phyloP scores from a whole-genome alignment of 106 monocot genomes.

The Cymbidium sinense region DNA sequence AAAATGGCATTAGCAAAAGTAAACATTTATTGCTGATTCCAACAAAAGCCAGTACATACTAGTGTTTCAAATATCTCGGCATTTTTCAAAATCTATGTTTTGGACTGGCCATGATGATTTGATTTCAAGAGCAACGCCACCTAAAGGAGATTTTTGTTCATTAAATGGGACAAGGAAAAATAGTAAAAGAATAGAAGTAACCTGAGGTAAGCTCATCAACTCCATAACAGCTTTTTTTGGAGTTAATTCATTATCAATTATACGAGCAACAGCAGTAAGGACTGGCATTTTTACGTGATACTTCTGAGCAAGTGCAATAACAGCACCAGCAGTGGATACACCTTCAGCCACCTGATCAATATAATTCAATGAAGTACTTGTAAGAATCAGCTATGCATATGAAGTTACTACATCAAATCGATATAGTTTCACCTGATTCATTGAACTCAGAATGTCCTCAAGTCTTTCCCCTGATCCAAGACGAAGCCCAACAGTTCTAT shows the following conservation, averaged over 20 bases:
- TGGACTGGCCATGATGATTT: too few species aligned
- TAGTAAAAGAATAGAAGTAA: constrained; percentile 7
- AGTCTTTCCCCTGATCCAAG: constrained; percentile 95
- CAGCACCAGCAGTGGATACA: constrained; percentile 97
- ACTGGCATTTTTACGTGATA: constrained; percentile 95
- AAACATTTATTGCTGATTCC: too few species aligned
- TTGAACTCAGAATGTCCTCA: constrained; percentile 85
- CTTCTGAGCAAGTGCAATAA: constrained; percentile 90
- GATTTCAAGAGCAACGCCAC: too few species aligned
- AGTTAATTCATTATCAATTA: constrained; percentile 89
- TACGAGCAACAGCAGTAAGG: constrained; percentile 89
- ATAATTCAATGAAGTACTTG: neutral
- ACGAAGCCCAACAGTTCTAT: constrained; percentile 83
- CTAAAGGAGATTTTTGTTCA: too few species aligned
- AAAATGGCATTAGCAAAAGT: too few species aligned
- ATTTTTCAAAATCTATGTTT: too few species aligned
- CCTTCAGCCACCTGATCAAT: constrained; percentile 90
- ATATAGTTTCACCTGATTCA: constrained; percentile 64
- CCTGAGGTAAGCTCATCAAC: constrained; percentile 97
- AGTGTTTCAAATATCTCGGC: too few species aligned
- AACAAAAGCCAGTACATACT: too few species aligned
- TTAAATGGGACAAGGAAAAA: too few species aligned
- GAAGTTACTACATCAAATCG: neutral
- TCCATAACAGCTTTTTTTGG: constrained; percentile 89
- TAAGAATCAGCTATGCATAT: neutral